Conservation (phyloP, 1,284 basidiomycete genomes). For the Microbotryum silenes-acaulis region DNA sequence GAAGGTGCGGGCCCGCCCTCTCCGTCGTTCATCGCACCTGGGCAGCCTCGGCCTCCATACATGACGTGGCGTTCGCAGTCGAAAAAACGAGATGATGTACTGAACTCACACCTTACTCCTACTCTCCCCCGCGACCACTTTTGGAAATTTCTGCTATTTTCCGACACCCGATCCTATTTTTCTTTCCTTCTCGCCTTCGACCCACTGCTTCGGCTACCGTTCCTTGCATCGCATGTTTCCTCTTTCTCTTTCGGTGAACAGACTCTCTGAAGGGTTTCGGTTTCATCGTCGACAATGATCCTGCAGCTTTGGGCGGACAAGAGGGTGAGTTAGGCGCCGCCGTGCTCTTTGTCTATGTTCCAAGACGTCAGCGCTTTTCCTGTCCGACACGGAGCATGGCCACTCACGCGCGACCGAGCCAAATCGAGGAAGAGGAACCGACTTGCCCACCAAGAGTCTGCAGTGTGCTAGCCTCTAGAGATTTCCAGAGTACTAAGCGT, state of each 20-base stretch:
- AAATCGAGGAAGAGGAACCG: not conserved
- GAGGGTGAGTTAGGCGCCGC: slow-evolving; percentile 24
- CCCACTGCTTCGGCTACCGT: not conserved
- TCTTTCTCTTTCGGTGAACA: not conserved
- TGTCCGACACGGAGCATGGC: not conserved
- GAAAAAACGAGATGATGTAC: too few species aligned
- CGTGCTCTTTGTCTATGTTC: not conserved
- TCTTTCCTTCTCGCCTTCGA: not conserved
- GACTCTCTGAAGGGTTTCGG: slow-evolving; percentile 35
- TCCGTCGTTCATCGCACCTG: too few species aligned
- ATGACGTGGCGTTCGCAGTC: too few species aligned
- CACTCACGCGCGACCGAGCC: not conserved
- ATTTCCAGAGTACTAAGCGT: not conserved
- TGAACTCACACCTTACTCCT: too few species aligned
- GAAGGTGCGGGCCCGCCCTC: too few species aligned
- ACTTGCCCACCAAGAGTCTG: not conserved
- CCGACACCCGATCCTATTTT: too few species aligned
- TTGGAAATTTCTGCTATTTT: too few species aligned
- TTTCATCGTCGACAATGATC: slow-evolving; percentile 34
- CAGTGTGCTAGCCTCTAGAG: not conserved
- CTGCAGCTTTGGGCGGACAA: slow-evolving; percentile 35
- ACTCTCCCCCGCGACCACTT: too few species aligned
- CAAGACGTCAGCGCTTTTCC: not conserved
- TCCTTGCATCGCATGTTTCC: too few species aligned
- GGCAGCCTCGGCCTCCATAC: too few species aligned